Conservation (phyloP, 441 rosid genomes). For the Pelargonium fulgidum region DNA sequence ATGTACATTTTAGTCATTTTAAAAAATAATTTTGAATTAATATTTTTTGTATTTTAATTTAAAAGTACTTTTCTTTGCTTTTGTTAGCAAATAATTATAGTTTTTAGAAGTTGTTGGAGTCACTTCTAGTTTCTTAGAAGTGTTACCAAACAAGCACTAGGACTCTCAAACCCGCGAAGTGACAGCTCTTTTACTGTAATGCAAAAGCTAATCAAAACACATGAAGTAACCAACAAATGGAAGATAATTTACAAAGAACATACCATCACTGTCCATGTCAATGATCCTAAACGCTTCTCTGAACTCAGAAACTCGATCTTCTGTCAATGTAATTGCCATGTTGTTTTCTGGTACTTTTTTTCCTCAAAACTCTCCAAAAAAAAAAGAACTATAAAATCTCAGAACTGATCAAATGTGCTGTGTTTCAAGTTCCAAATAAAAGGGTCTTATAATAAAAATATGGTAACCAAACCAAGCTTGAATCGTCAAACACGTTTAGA, state of each 20-base stretch:
- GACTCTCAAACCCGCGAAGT: too few relatives aligned
- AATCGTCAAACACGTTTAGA: slow-evolving; percentile 1
- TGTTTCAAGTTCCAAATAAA: background rate
- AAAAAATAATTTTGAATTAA: too few relatives aligned
- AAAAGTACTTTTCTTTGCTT: too few relatives aligned
- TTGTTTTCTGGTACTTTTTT: background rate
- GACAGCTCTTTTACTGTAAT: too few relatives aligned
- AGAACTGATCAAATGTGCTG: background rate
- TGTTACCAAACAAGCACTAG: too few relatives aligned
- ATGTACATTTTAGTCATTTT: too few relatives aligned
- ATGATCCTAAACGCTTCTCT: slow-evolving; percentile 49
- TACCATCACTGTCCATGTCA: slow-evolving; percentile 50
- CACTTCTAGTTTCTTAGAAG: too few relatives aligned
- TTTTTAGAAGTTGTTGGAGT: too few relatives aligned
- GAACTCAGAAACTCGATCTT: slow-evolving; percentile 46
- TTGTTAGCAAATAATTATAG: too few relatives aligned
- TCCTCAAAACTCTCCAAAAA: too few relatives aligned
- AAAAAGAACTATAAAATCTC: background rate
- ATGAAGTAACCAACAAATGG: background rate
- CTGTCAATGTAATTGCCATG: slow-evolving; percentile 39
- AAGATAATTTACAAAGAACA: background rate
- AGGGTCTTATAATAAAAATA: background rate
- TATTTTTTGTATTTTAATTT: too few relatives aligned
- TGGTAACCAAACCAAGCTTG: background rate
- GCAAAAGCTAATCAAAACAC: too few relatives aligned